Evolutionary conservation across 2,329 filamentous ascomycete species (phyloP).

Genomic region (Botrytis aclada): DNA sequence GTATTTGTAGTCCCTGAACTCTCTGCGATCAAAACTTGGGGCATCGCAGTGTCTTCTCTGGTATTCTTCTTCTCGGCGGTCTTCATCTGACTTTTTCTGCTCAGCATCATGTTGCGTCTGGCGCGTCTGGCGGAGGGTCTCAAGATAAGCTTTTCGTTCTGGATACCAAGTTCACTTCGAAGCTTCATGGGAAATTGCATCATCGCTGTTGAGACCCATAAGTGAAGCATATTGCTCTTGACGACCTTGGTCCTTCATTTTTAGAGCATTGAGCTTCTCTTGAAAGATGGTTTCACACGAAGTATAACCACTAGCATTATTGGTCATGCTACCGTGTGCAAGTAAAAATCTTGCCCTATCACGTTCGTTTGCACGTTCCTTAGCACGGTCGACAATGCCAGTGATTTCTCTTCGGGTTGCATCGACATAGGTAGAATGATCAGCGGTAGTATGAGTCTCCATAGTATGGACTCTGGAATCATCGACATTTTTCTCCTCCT

Average conservation of each 20-base stretch:
- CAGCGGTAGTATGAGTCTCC: neutral
- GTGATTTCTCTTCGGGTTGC: neutral
- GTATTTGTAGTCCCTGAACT: neutral
- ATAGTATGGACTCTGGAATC: too few species aligned
- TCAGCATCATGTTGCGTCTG: neutral
- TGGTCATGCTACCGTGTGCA: neutral
- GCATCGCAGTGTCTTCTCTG: too few species aligned
- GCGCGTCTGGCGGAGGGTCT: neutral
- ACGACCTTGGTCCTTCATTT: neutral
- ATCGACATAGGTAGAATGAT: neutral
- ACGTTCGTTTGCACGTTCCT: neutral
- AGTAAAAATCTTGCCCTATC: neutral
- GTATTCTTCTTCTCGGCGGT: too few species aligned
- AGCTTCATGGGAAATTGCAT: neutral
- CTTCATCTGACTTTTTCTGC: neutral
- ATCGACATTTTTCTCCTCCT: neutral
- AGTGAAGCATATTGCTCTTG: neutral
- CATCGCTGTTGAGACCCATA: neutral
- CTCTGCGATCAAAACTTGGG: neutral
- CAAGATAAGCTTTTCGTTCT: neutral
- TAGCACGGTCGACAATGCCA: neutral
- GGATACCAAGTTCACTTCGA: neutral
- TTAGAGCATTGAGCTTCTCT: neutral
- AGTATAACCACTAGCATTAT: neutral
- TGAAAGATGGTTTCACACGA: neutral